Conservation (phyloP, 345 rosid genomes). For the Lepidium aucheri region DNA sequence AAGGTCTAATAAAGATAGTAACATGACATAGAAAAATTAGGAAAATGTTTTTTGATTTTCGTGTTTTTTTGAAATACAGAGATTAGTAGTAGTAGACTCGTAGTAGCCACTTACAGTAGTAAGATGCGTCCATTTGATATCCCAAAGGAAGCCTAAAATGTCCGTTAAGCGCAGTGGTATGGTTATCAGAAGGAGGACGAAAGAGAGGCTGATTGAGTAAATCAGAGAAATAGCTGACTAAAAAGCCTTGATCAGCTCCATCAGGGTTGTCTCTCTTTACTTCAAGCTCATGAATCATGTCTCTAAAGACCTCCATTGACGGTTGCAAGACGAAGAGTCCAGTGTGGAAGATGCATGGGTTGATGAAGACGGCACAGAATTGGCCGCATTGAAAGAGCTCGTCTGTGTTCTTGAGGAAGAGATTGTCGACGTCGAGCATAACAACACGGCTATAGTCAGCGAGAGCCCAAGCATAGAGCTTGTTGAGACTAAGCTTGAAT, state of each 20-base stretch:
- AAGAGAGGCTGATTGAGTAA: constrained; percentile 76
- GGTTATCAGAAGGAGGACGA: constrained; percentile 54
- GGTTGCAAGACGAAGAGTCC: constrained; percentile 95
- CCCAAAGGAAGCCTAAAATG: constrained; percentile 86
- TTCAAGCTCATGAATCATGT: constrained; percentile 70
- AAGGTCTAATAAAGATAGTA: constrained; percentile 43
- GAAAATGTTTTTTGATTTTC: not conserved
- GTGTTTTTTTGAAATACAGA: not conserved
- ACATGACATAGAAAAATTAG: not conserved
- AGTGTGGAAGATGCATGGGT: constrained; percentile 96
- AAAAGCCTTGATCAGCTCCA: constrained; percentile 98
- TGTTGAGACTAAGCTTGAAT: constrained; percentile 82
- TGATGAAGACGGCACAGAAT: constrained; percentile 92
- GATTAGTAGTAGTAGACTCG: not conserved
- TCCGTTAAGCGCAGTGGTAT: constrained; percentile 47
- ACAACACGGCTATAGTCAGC: constrained; percentile 77
- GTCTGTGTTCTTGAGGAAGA: constrained; percentile 71
- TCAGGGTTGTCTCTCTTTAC: constrained; percentile 59
- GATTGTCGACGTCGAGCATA: constrained; percentile 91
- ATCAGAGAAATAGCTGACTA: constrained; percentile 77
- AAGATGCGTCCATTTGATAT: constrained; percentile 97
- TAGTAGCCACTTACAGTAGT: constrained; percentile 53
- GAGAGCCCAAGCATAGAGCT: constrained; percentile 87
- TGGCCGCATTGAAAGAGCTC: constrained; percentile 94
- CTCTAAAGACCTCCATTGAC: constrained; percentile 56